Evolutionary conservation across 164 flowering plant species (phyloP).

Genomic region (Hamamelis virginiana): DNA sequence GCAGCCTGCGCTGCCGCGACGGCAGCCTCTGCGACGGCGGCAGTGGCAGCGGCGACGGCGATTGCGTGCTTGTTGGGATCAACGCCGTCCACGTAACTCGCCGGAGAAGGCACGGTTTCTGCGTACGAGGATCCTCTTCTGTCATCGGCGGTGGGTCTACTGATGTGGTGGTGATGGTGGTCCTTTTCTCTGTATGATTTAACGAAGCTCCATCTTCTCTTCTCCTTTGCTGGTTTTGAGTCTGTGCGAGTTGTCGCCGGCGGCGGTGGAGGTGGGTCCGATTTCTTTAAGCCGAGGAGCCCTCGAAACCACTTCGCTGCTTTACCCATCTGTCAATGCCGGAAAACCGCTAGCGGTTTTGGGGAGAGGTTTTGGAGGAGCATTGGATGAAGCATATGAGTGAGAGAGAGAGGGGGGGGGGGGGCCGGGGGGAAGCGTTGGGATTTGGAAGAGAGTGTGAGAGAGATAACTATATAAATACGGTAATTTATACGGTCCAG

Average conservation of each 20-base stretch:
- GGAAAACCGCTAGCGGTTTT: conserved; percentile 8
- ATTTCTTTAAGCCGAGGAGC: conserved; percentile 42
- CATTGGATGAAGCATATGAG: background rate
- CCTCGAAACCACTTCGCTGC: conserved; percentile 56
- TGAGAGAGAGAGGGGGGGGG: conserved; percentile 2
- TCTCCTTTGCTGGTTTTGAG: conserved; percentile 28
- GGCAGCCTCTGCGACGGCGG: conserved; percentile 58
- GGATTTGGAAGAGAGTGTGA: conserved; percentile 1
- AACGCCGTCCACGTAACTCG: conserved; percentile 7
- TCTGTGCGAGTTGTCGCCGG: background rate
- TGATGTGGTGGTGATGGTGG: background rate
- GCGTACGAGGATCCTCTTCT: conserved; percentile 2
- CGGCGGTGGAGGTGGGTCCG: conserved; percentile 19
- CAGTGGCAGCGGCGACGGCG: conserved; percentile 61
- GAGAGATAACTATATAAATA: too few species aligned
- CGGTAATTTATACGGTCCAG: too few species aligned
- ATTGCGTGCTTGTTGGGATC: conserved; percentile 59
- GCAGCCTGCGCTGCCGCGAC: conserved; percentile 64
- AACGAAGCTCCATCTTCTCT: conserved; percentile 61
- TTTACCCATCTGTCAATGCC: conserved; percentile 45
- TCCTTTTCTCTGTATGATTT: conserved; percentile 41
- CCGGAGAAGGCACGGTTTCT: background rate
- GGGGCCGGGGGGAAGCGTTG: too few species aligned
- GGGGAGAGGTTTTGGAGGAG: background rate
- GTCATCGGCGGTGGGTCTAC: background rate